Percentiles rank a stretch among this genome's conserved stretches.
phyloP scores from a whole-genome alignment of 768 basidiomycete genomes.

The Roridomyces roridus region DNA sequence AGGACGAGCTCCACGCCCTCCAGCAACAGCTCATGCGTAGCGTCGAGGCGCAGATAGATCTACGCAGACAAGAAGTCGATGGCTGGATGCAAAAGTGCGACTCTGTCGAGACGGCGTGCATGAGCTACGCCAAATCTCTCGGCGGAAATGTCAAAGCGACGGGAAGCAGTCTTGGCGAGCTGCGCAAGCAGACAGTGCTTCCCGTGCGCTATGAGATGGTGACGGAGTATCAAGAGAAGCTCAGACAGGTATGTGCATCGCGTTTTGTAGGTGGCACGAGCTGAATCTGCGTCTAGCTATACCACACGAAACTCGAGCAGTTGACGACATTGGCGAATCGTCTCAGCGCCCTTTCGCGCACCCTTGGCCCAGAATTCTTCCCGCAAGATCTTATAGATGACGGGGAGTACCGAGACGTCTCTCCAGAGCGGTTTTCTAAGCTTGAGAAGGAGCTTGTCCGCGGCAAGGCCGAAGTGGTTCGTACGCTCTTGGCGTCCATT shows the following conservation, averaged over 20 bases:
- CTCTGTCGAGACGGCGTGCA: conserved; percentile 65
- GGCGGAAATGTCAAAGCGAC: conserved; percentile 75
- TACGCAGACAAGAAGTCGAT: conserved; percentile 78
- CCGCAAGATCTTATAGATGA: conserved; percentile 57
- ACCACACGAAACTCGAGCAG: conserved; percentile 81
- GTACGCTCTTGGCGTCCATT: conserved; percentile 34
- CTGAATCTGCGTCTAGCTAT: conserved; percentile 49
- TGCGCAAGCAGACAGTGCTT: conserved; percentile 74
- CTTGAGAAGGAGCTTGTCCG: conserved; percentile 86
- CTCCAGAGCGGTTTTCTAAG: conserved; percentile 78
- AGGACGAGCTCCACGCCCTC: conserved; percentile 78
- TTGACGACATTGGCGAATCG: conserved; percentile 74
- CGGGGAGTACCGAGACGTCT: conserved; percentile 67
- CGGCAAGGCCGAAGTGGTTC: conserved; percentile 86
- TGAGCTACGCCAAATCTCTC: conserved; percentile 70
- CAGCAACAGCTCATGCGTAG: conserved; percentile 78
- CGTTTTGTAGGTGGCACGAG: conserved; percentile 30
- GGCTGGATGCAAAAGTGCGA: conserved; percentile 71
- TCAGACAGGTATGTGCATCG: conserved; percentile 62
- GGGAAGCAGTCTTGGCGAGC: conserved; percentile 67
- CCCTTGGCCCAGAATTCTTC: conserved; percentile 66
- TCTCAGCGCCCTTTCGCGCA: conserved; percentile 61
- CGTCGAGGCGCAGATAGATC: conserved; percentile 75
- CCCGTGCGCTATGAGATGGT: conserved; percentile 76
- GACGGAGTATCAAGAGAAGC: conserved; percentile 75